Percentiles rank a stretch among this genome's conserved stretches.
phyloP scores from a whole-genome alignment of 2,329 filamentous ascomycete species.

The Sporothrix euskadiensis region DNA sequence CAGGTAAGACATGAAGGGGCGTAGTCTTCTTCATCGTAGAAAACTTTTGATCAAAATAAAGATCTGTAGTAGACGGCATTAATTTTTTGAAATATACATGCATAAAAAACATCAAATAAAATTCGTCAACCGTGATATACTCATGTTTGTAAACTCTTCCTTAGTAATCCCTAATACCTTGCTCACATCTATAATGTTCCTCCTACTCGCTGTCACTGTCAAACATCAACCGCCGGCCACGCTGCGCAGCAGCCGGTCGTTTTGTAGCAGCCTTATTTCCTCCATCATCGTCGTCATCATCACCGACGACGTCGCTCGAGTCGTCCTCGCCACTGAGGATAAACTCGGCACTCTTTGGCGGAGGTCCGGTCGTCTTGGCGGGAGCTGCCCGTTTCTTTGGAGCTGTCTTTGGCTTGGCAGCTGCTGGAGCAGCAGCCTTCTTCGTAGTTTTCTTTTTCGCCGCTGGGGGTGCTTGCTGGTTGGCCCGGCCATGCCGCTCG shows the following conservation, averaged over 20 bases:
- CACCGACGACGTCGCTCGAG: slow-evolving; percentile 14
- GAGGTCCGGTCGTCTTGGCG: not conserved
- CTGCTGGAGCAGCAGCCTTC: not conserved
- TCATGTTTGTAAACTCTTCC: not conserved
- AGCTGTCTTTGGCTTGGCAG: not conserved
- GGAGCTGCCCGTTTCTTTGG: not conserved
- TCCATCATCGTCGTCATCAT: slow-evolving; percentile 23
- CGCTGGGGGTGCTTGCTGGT: not conserved
- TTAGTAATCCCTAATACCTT: not conserved
- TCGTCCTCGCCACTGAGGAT: slow-evolving; percentile 23
- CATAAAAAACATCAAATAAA: not conserved
- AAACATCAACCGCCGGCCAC: slow-evolving; percentile 23
- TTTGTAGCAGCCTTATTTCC: slow-evolving; percentile 7
- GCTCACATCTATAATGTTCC: slow-evolving; percentile 21
- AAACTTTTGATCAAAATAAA: not conserved
- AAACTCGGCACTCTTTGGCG: slow-evolving; percentile 27
- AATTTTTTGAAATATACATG: not conserved
- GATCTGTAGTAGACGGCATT: not conserved
- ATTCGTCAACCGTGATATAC: not conserved
- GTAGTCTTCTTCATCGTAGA: not conserved
- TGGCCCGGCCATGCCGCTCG: slow-evolving; percentile 1
- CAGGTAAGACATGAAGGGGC: not conserved
- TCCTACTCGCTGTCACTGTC: slow-evolving; percentile 31
- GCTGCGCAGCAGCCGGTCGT: slow-evolving; percentile 18
- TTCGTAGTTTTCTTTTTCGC: not conserved